Base-by-base conservation (phyloP, 2,329 filamentous ascomycete species). In the Chalara sp. region DNA sequence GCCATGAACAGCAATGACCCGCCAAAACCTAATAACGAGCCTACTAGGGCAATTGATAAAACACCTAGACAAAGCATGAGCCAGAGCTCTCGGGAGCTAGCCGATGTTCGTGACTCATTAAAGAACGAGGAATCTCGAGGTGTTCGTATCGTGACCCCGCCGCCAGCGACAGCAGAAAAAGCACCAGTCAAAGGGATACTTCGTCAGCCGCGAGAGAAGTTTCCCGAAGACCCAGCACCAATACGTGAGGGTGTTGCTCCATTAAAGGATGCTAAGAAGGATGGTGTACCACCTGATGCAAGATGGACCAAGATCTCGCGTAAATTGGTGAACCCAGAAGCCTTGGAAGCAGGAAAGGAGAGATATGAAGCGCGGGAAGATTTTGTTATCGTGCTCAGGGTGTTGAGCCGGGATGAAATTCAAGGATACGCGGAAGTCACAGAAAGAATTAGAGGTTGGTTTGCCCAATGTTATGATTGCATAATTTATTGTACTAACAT, bases 301-400 rank as follows among this genome's bases (percentile, higher is more conserved):
- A 81, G 89, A 49, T 96, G 91, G 91, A 96, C 91, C 44, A 95
- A 93, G 72, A 91, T 97, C 64, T 88, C 86, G 65, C 83, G 91
- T 51, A 83, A 86, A 58, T 78, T 95, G 50, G 91, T 97, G 61
- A 96, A 95, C 60, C 90, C 91, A 0, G 87, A 92, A 59, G 90
- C 91, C 0, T 72, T 97, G 44, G 86, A 88, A 52, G 79, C 87
- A 54, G 87, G 87, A n/a, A 87, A 93, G 61, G 91, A 96, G 71
- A 79, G 92, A 32, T 97, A 87, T 59, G 92, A 97, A 68, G 87
- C 95, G 61, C 81, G 90, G n/a, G 81, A 90, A 53, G 90, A 96
- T 63, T 95, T 90, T 67, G 90, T 97, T 53, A 96, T 96, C 66
- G 90, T 96, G 2, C 75, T 97, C 50, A 78, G 91, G 50, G 92